Evolutionary conservation across 1,139 yeast species (phyloP).

Genomic region (Saccharomyces hybrid): DNA sequence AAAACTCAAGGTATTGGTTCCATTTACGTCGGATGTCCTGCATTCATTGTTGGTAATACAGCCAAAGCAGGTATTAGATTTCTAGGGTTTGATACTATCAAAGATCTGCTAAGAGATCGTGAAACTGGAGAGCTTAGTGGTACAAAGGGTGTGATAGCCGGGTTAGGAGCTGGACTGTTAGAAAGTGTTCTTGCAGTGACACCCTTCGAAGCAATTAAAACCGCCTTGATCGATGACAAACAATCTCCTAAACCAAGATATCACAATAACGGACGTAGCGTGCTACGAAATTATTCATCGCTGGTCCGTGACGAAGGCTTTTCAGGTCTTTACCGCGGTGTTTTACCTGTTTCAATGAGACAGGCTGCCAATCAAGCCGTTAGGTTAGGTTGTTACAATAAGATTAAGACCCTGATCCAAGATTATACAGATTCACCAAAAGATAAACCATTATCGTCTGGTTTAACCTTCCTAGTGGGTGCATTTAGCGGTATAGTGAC

Average conservation of each 20-base stretch:
- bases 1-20: conserved; percentile 73
- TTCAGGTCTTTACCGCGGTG: conserved; percentile 78
- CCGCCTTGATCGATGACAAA: conserved; percentile 90
- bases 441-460: conserved; percentile 68
- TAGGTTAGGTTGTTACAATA: conserved; percentile 85
- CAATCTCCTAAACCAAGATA: conserved; percentile 71
- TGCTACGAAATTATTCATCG: conserved; percentile 25
- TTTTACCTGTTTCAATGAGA: conserved; percentile 86
- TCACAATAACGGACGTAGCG: conserved; percentile 58
- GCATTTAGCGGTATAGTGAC: conserved; percentile 91
- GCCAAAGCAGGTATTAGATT: conserved; percentile 92
- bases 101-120: conserved; percentile 66
- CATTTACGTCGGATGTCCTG: conserved; percentile 94
- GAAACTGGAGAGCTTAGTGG: conserved; percentile 77
- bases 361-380: conserved; percentile 97
- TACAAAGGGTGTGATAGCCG: conserved; percentile 87
- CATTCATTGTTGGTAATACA: conserved; percentile 91
- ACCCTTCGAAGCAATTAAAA: conserved; percentile 94
- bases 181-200: conserved; percentile 93
- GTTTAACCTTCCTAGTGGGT: conserved; percentile 81
- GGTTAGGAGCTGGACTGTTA: conserved; percentile 89
- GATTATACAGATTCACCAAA: conserved; percentile 58
- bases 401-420: conserved; percentile 76
- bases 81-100: conserved; percentile 88
- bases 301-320: conserved; percentile 73